Evolutionary conservation across 2,329 filamentous ascomycete species (phyloP).

Genomic region (Tolypocladium guangdongense): DNA sequence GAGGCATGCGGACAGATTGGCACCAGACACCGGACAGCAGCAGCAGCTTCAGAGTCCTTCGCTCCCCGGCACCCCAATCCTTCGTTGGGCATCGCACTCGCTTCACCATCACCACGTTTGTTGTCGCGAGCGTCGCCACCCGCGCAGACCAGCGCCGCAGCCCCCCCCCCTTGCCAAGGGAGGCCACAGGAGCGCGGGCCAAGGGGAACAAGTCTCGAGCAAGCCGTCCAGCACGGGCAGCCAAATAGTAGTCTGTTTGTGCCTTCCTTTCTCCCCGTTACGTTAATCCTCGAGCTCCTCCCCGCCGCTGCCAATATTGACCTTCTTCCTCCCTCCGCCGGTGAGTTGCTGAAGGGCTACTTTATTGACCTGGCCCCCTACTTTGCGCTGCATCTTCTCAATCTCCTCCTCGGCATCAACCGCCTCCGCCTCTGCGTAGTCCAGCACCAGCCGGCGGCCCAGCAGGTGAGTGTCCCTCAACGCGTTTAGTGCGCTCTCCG

Average conservation of each 20-base stretch:
- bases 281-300: slow-evolving; percentile 37
- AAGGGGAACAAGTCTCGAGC: slow-evolving; percentile 1
- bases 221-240: slow-evolving; percentile 3
- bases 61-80: slow-evolving; percentile 15
- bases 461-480: slow-evolving; percentile 88
- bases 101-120: slow-evolving; percentile 4
- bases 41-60: slow-evolving; percentile 11
- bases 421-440: slow-evolving; percentile 81
- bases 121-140: neutral
- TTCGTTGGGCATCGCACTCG: slow-evolving; percentile 12
- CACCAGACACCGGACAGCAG: slow-evolving; percentile 29
- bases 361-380: slow-evolving; percentile 80
- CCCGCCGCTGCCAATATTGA: slow-evolving; percentile 69
- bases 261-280: slow-evolving; percentile 5
- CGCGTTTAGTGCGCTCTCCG: slow-evolving; percentile 80
- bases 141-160: neutral
- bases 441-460: slow-evolving; percentile 77
- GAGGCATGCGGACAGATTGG: slow-evolving; percentile 32
- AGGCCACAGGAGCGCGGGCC: slow-evolving; percentile 3
- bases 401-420: slow-evolving; percentile 94
- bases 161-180: slow-evolving; percentile 7
- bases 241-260: slow-evolving; percentile 10
- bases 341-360: slow-evolving; percentile 83
- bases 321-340: slow-evolving; percentile 72
- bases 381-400: slow-evolving; percentile 93